Percentiles rank a stretch among this genome's conserved stretches.
phyloP scores from a whole-genome alignment of 352 stramenopile species.

The Phytophthora brassicae region DNA sequence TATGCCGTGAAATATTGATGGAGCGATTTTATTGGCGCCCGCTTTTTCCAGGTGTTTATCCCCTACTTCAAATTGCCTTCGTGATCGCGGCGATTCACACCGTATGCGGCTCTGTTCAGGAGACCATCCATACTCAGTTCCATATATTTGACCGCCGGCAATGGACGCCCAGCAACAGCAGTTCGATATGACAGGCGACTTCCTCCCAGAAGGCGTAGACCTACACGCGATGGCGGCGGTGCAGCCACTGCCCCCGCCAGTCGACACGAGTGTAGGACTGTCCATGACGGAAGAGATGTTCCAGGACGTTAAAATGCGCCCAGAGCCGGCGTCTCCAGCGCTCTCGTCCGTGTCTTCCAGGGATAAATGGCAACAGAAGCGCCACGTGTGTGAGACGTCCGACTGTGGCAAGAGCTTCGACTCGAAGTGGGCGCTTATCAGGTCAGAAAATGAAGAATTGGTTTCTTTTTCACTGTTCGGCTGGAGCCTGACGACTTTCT shows the following conservation, averaged over 20 bases:
- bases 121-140: conserved; percentile 15
- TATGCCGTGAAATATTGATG: not conserved
- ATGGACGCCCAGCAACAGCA: conserved; percentile 29
- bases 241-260: conserved; percentile 17
- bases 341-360: conserved; percentile 45
- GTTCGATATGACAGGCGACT: conserved; percentile 15
- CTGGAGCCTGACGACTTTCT: conserved; percentile 12
- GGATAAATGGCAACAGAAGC: conserved; percentile 72
- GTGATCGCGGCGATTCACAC: conserved; percentile 39
- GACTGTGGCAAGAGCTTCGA: conserved; percentile 86
- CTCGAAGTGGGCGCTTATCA: conserved; percentile 83
- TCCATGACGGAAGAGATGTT: conserved; percentile 21
- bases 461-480: not conserved
- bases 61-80: conserved; percentile 40
- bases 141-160: conserved; percentile 10
- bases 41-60: conserved; percentile 9
- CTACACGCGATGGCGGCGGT: conserved; percentile 19
- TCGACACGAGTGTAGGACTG: conserved; percentile 20
- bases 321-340: conserved; percentile 32
- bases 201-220: conserved; percentile 20
- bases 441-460: conserved; percentile 35
- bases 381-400: conserved; percentile 61
- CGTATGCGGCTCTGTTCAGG: not conserved
- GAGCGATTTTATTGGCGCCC: conserved; percentile 7
- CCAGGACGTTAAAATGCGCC: conserved; percentile 5